Evolutionary conservation across 169 alveolate genomes (phyloP).

Genomic region (Perkinsus olseni): DNA sequence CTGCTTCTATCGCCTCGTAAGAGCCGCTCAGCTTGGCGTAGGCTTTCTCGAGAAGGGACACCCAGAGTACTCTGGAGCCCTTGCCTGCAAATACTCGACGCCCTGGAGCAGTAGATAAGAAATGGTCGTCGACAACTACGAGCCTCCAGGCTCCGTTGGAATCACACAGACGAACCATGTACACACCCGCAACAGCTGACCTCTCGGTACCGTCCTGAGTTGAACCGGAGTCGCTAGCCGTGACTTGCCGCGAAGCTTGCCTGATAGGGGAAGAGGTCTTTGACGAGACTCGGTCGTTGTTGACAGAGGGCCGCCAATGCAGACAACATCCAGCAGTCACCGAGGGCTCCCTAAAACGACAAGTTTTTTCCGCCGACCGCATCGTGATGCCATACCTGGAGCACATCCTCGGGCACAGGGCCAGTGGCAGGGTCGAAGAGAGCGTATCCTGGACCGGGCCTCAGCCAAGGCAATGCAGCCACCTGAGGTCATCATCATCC

Average conservation of each 20-base stretch:
- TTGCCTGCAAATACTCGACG: not conserved
- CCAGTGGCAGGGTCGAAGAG: not conserved
- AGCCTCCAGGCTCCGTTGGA: not conserved
- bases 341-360: not conserved
- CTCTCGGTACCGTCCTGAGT: not conserved
- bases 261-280: not conserved
- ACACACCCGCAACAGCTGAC: not conserved
- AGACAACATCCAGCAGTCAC: not conserved
- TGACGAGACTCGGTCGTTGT: not conserved
- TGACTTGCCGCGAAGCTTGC: not conserved
- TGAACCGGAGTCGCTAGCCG: not conserved
- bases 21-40: constrained; percentile 32
- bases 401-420: not conserved
- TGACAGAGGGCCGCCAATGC: not conserved
- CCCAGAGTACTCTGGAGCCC: constrained; percentile 15
- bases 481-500: not conserved
- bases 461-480: not conserved
- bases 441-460: not conserved
- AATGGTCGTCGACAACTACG: not conserved
- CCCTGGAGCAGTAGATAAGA: not conserved
- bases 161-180: not conserved
- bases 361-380: too few relatives aligned
- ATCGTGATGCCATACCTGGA: not conserved
- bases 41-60: constrained; percentile 31
- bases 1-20: constrained; percentile 22